Base-by-base conservation (phyloP, 805 yeast genomes). In the Metschnikowia amazonensis region DNA sequence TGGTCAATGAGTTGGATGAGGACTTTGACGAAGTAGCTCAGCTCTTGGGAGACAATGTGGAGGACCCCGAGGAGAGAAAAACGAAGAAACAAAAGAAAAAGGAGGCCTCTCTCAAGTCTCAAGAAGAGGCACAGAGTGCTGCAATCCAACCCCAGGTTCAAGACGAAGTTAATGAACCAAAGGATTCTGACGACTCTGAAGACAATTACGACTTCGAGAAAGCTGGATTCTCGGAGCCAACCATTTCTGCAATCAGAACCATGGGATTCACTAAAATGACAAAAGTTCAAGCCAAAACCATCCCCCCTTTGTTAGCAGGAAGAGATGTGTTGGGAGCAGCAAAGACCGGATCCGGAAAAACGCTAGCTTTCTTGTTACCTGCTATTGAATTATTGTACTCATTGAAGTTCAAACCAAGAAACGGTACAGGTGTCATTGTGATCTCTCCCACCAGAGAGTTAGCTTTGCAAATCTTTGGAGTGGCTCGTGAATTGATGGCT, bases 281-380 rank as follows among this genome's bases (percentile, higher is more conserved):
- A 1, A 81, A 83, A 52, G 98, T 94, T 8, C 99, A 94, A 69
- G 84, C 95, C 23, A 82, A 92, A 68, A 89, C 99, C 10, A 94
- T 94, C 45, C 98, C 99, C 5, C 98, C 99, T 9, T 74, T 94
- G 51, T 70, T 95, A 52, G 97, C 98, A 1, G 99, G 99, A 36
- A 81, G 92, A 57, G 99, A 94, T 68, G 98, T 95, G 17, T 76
- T 94, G 44, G 99, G 99, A 55, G 99, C 99, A n/a, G 99, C 99
- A 46, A 92, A 90, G 70, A 94, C 99, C 2, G 99, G 99, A 44
- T 89, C 97, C 1, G 99, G 99, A 64, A 94, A 94, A 72, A 94
- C 99, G 0, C 72, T 95, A 50, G 98, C 99, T 8, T 94, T 94
- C 58, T 73, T 94, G 60, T 78, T 94, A 49, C 99, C 99, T 11